phyloP scores from a whole-genome alignment of 140 eudicot species.

The Anethum foeniculum region DNA sequence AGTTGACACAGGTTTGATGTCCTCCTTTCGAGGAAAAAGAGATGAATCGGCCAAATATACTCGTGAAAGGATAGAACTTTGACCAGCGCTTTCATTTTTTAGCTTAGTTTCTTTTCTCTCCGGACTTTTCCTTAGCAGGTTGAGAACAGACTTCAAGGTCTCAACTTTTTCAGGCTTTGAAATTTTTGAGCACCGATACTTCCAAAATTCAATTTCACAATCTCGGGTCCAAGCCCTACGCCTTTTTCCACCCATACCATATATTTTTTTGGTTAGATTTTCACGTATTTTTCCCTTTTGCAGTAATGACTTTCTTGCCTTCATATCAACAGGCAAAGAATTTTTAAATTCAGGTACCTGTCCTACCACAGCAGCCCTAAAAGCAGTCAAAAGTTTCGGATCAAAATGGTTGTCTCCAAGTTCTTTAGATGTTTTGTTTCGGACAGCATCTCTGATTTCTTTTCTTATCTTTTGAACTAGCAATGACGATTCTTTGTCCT shows the following conservation, averaged over 20 bases:
- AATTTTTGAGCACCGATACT: constrained; percentile 61
- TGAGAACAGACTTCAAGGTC: constrained; percentile 80
- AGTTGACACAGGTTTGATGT: constrained; percentile 59
- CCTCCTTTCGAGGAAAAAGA: constrained; percentile 72
- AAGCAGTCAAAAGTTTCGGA: constrained; percentile 83
- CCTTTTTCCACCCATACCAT: constrained; percentile 67
- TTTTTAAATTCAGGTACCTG: constrained; percentile 43
- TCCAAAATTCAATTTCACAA: constrained; percentile 94
- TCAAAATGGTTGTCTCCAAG: constrained; percentile 53
- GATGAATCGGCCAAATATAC: constrained; percentile 85
- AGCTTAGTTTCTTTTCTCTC: constrained; percentile 31
- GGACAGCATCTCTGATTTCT: constrained; percentile 85
- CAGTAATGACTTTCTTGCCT: constrained; percentile 60
- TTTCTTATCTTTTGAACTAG: constrained; percentile 70
- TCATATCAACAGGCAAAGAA: constrained; percentile 46
- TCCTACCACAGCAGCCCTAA: constrained; percentile 75
- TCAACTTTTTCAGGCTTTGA: constrained; percentile 71
- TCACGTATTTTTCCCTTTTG: constrained; percentile 87
- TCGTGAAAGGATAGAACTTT: constrained; percentile 70
- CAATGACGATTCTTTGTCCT: constrained; percentile 49
- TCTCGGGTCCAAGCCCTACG: constrained; percentile 81
- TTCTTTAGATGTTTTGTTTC: constrained; percentile 66
- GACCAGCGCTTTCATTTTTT: constrained; percentile 25
- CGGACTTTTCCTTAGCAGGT: constrained; percentile 47
- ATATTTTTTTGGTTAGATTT: constrained; percentile 72